Conservation (phyloP, 1,284 basidiomycete species). For the Irpex lacteus region DNA sequence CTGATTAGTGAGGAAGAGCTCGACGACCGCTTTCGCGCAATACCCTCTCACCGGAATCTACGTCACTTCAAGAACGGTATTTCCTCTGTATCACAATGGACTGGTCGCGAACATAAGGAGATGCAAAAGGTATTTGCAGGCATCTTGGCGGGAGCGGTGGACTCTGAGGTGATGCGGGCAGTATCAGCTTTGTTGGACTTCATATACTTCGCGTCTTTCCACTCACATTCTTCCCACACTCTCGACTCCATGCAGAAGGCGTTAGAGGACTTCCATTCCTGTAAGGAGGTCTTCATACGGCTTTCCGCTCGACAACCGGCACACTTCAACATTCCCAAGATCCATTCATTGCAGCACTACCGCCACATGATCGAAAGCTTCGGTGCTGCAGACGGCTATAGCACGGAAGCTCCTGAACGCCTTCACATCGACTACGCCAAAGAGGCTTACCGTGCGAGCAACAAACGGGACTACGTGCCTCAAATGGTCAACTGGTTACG, state of each 20-base stretch:
- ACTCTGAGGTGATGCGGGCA: constrained; percentile 10
- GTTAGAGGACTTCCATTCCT: neutral
- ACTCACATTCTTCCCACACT: constrained; percentile 17
- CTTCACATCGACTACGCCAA: constrained; percentile 27
- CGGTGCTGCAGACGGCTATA: constrained; percentile 1
- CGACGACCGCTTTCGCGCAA: constrained; percentile 15
- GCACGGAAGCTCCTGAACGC: neutral
- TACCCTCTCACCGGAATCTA: constrained; percentile 15
- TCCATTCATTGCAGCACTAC: neutral
- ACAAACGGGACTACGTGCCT: neutral
- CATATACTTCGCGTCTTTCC: constrained; percentile 23
- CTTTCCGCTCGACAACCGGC: neutral
- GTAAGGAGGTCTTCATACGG: neutral
- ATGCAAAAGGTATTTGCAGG: constrained; percentile 26
- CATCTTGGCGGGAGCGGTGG: constrained; percentile 13
- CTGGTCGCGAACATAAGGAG: constrained; percentile 26
- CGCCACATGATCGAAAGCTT: neutral
- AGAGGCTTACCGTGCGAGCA: neutral
- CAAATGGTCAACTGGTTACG: constrained; percentile 1
- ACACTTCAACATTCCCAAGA: neutral
- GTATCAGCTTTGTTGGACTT: constrained; percentile 27
- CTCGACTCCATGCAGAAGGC: neutral
- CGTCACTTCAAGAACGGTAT: constrained; percentile 25
- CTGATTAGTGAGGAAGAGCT: constrained; percentile 15
- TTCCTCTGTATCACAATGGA: constrained; percentile 26